Conservation (phyloP, 805 yeast species). For the Ogataea haglerorum region DNA sequence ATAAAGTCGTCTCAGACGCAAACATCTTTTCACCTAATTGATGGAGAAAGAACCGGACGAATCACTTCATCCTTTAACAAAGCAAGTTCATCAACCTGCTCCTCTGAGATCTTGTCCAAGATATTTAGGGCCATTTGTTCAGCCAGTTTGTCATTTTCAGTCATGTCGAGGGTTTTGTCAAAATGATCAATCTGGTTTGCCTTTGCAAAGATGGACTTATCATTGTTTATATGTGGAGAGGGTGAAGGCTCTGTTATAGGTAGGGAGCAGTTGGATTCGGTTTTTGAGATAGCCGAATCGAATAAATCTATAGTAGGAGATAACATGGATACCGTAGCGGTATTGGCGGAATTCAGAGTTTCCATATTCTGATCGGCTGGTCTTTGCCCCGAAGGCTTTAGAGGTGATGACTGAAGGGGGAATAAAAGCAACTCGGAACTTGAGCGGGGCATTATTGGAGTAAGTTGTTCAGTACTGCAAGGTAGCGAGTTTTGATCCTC, state of each 20-base stretch:
- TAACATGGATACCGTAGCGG: conserved; percentile 10
- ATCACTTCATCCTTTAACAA: conserved; percentile 29
- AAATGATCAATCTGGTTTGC: conserved; percentile 34
- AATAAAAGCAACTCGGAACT: conserved; percentile 7
- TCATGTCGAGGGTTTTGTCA: conserved; percentile 23
- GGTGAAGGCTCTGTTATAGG: conserved; percentile 4
- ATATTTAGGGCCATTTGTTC: conserved; percentile 35
- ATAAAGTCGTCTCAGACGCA: not conserved
- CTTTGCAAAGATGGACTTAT: conserved; percentile 27
- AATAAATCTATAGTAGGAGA: conserved; percentile 8
- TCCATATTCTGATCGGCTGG: conserved; percentile 10
- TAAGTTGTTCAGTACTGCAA: conserved; percentile 27
- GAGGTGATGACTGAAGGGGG: conserved; percentile 6
- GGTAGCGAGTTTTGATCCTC: conserved; percentile 28
- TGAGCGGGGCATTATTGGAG: conserved; percentile 24
- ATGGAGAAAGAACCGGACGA: conserved; percentile 15
- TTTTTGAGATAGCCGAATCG: conserved; percentile 5
- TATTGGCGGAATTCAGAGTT: conserved; percentile 16
- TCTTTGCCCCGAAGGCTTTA: conserved; percentile 1
- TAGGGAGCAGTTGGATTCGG: conserved; percentile 7
- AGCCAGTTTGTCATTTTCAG: conserved; percentile 30
- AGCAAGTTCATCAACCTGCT: conserved; percentile 29
- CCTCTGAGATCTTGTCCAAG: conserved; percentile 30
- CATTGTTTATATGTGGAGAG: conserved; percentile 1
- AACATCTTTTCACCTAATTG: conserved; percentile 14